phyloP scores from a whole-genome alignment of 2,329 filamentous ascomycete species.

The Diaporthe helianthi region DNA sequence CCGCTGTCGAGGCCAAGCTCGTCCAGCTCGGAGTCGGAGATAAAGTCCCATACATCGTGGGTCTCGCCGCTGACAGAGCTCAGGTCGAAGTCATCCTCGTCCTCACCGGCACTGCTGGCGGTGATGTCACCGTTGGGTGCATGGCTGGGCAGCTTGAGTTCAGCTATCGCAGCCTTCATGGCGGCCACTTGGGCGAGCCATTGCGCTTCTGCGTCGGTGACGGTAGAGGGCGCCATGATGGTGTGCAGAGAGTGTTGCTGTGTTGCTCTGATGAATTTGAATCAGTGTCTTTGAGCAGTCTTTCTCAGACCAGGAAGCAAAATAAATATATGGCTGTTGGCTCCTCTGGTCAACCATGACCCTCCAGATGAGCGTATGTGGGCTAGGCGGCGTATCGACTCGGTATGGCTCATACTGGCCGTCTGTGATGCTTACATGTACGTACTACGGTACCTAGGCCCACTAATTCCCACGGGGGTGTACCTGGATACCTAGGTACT shows the following conservation, averaged over 20 bases:
- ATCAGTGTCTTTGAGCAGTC: neutral
- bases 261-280: neutral
- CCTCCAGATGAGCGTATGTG: too few relatives aligned
- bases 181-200: constrained; percentile 86
- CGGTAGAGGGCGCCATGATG: constrained; percentile 30
- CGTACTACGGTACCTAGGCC: neutral
- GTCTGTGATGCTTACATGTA: constrained; percentile 20
- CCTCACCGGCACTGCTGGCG: constrained; percentile 66
- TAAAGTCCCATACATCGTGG: constrained; percentile 93
- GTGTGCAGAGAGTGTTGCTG: neutral
- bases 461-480: neutral
- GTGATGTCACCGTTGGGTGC: constrained; percentile 50
- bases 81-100: constrained; percentile 61
- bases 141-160: constrained; percentile 62
- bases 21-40: constrained; percentile 77
- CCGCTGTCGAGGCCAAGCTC: constrained; percentile 56
- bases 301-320: neutral
- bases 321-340: constrained; percentile 12
- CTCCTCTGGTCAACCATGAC: neutral
- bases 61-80: constrained; percentile 64
- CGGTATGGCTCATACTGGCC: constrained; percentile 24
- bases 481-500: neutral
- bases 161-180: constrained; percentile 86
- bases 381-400: constrained; percentile 3
- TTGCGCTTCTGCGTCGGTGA: constrained; percentile 58